These are phyloP conservation scores for Acanthamoeba quina DNA, from an alignment of 208 protist species.

Conservation along the genomic window DNA sequence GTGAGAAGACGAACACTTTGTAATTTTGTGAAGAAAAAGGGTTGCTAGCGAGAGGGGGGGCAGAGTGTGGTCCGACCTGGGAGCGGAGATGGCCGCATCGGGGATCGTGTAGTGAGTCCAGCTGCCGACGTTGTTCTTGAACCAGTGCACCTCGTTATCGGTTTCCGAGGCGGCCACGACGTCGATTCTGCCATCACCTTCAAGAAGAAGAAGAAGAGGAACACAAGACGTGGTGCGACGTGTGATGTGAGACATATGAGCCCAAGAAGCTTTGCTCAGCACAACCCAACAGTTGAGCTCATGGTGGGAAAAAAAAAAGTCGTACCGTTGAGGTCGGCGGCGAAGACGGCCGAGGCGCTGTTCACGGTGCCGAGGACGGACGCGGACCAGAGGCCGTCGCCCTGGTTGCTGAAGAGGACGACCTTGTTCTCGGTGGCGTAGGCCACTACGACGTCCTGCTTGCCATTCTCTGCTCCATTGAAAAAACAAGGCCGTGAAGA, in stretches of 20 bases:
- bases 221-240: not conserved
- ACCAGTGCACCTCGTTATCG: not conserved
- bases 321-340: constrained; percentile 12
- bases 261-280: not conserved
- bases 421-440: not conserved
- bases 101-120: not conserved
- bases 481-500: no score
- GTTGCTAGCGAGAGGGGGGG: not conserved
- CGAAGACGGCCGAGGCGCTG: constrained; percentile 5
- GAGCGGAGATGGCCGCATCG: not conserved
- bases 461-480: not conserved
- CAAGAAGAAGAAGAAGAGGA: not conserved
- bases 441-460: not conserved
- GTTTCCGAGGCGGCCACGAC: constrained; percentile 13
- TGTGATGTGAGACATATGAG: not conserved
- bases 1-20: no score
- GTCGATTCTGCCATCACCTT: not conserved
- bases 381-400: not conserved
- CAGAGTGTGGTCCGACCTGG: not conserved
- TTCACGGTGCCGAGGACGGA: constrained; percentile 4
- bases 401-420: not conserved
- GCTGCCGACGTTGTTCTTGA: not conserved
- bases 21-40: no score
- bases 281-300: not conserved
- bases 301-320: no score